These are phyloP conservation scores for Cytospora paraplurivora DNA, from an alignment of 2,329 filamentous ascomycete genomes.

Conservation along the genomic window DNA sequence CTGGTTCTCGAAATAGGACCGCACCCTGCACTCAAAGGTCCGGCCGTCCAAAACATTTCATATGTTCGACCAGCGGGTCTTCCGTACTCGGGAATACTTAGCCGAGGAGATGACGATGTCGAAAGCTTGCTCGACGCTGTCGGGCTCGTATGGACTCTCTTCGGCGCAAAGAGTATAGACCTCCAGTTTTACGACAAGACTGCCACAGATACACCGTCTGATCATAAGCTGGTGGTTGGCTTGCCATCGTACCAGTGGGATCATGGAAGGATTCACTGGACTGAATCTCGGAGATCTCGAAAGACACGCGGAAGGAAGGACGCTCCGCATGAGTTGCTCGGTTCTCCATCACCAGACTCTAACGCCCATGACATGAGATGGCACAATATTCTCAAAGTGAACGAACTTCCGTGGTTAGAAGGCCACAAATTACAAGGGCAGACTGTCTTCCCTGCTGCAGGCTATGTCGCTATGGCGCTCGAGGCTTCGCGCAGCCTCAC, in stretches of 20 bases:
- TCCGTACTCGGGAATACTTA: conserved; percentile 33
- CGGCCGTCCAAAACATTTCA: conserved; percentile 37
- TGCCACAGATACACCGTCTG: background rate
- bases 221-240: conserved; percentile 15
- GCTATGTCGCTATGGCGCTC: conserved; percentile 30
- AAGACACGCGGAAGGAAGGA: conserved; percentile 38
- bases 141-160: conserved; percentile 25
- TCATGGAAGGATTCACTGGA: conserved; percentile 19
- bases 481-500: too few relatives aligned
- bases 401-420: conserved; percentile 42
- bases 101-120: conserved; percentile 30
- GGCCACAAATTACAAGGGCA: conserved; percentile 41
- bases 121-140: conserved; percentile 28
- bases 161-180: background rate
- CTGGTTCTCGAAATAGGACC: conserved; percentile 37
- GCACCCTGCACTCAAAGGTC: conserved; percentile 44
- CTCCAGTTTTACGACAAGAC: conserved; percentile 16
- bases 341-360: background rate
- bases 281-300: conserved; percentile 37
- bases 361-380: conserved; percentile 31
- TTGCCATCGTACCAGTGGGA: conserved; percentile 27
- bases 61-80: conserved; percentile 23
- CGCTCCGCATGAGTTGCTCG: conserved; percentile 23
- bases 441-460: conserved; percentile 42
- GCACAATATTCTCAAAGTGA: conserved; percentile 32